Evolutionary conservation across 352 stramenopile species (phyloP).

Genomic region (Sclerospora graminicola): DNA sequence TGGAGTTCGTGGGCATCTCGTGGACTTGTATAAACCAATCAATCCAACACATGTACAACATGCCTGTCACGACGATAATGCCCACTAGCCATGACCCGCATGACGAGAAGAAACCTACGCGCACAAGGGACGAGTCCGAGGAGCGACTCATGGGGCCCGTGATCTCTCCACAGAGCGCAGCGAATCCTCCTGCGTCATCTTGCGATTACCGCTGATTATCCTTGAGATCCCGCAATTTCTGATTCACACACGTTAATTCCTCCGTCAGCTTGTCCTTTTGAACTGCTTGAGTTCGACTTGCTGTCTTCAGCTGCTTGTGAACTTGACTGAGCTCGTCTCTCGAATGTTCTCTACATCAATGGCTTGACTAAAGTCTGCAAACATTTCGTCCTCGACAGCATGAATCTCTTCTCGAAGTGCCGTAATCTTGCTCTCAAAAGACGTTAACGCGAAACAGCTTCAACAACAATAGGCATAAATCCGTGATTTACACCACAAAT

Average conservation of each 20-base stretch:
- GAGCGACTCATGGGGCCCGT: constrained; percentile 51
- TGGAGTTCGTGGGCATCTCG: no score
- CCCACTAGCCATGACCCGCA: constrained; percentile 54
- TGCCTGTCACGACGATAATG: constrained; percentile 51
- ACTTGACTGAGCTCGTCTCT: constrained; percentile 39
- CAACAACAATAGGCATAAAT: no score
- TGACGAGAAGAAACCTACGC: constrained; percentile 55
- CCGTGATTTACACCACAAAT: no score
- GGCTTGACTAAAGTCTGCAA: no score
- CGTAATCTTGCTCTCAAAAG: no score
- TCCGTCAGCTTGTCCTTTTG: constrained; percentile 57
- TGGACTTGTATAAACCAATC: no score
- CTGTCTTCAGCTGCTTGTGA: constrained; percentile 38
- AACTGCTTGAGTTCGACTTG: constrained; percentile 40
- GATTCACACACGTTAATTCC: constrained; percentile 63
- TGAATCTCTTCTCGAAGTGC: no score
- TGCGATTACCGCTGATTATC: constrained; percentile 89
- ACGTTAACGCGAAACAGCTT: no score
- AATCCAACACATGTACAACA: constrained; percentile 51
- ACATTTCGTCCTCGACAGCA: no score
- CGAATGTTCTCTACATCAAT: no score
- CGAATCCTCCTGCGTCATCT: constrained; percentile 82
- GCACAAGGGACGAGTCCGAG: constrained; percentile 43
- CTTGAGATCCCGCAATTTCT: constrained; percentile 86
- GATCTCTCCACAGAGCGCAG: constrained; percentile 62